Conservation (phyloP, 2,329 filamentous ascomycete genomes). For the Ophiocordyceps camponoti-floridani region DNA sequence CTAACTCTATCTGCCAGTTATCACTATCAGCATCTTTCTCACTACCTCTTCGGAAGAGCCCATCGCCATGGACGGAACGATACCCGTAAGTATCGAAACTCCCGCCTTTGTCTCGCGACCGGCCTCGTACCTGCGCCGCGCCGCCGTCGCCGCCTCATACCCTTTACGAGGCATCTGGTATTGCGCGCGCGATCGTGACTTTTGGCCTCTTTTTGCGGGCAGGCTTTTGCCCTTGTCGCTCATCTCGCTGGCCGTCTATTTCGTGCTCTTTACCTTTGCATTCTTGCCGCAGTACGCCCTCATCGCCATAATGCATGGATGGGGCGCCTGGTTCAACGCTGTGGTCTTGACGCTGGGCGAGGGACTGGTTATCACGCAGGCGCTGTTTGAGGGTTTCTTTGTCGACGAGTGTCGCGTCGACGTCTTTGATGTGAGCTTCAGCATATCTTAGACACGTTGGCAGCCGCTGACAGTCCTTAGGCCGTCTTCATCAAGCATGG, state of each 20-base stretch:
- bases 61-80: conserved; percentile 3
- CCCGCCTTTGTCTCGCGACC: neutral
- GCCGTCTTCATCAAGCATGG: conserved; percentile 60
- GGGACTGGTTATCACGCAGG: conserved; percentile 51
- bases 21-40: neutral
- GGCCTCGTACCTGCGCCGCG: conserved; percentile 23
- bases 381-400: conserved; percentile 63
- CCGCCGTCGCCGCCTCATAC: conserved; percentile 29
- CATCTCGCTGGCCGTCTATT: conserved; percentile 66
- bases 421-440: conserved; percentile 55
- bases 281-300: conserved; percentile 84
- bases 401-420: conserved; percentile 65
- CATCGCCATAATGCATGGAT: conserved; percentile 73
- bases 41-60: neutral
- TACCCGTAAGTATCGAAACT: conserved; percentile 1
- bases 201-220: conserved; percentile 64
- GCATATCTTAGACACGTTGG: too few species aligned
- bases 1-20: neutral
- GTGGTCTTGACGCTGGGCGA: conserved; percentile 77
- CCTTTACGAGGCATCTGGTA: conserved; percentile 63
- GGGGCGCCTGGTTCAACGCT: conserved; percentile 78
- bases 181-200: conserved; percentile 58
- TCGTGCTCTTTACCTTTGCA: conserved; percentile 72
- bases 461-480: conserved; percentile 12
- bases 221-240: conserved; percentile 67